phyloP scores from a whole-genome alignment of 2,329 filamentous ascomycete species.

The Penicillium aurantiogriseum region DNA sequence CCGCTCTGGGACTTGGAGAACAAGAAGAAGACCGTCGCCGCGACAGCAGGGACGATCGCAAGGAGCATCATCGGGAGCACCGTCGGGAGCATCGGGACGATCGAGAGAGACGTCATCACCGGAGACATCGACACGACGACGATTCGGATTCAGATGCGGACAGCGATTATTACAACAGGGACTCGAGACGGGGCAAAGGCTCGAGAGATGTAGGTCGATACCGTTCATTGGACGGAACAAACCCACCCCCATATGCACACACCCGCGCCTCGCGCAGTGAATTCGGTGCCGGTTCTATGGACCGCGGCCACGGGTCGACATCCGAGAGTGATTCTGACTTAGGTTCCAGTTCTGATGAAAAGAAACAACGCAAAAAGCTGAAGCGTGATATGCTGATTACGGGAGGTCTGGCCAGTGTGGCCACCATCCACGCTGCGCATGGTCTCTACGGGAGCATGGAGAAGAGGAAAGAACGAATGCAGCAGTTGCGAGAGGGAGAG shows the following conservation, averaged over 20 bases:
- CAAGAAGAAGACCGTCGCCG: slow-evolving; percentile 19
- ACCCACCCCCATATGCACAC: slow-evolving; percentile 24
- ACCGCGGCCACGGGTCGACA: slow-evolving; percentile 11
- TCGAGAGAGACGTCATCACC: slow-evolving; percentile 31
- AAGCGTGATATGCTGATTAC: slow-evolving; percentile 65
- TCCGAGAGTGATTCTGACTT: slow-evolving; percentile 50
- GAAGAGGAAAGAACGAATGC: slow-evolving; percentile 60
- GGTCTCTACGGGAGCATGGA: slow-evolving; percentile 63
- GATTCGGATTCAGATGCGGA: slow-evolving; percentile 45
- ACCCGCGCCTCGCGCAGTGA: slow-evolving; percentile 23
- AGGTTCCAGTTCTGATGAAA: slow-evolving; percentile 62
- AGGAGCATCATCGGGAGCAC: slow-evolving; percentile 6
- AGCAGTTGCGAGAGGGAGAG: slow-evolving; percentile 61
- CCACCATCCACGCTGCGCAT: slow-evolving; percentile 68
- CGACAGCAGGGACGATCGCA: slow-evolving; percentile 18
- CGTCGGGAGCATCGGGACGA: slow-evolving; percentile 18
- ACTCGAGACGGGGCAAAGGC: slow-evolving; percentile 33
- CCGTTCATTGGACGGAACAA: slow-evolving; percentile 27
- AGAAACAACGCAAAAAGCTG: slow-evolving; percentile 62
- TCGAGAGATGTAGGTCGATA: slow-evolving; percentile 48
- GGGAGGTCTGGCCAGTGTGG: slow-evolving; percentile 64
- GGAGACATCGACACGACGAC: slow-evolving; percentile 26
- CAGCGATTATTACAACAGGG: slow-evolving; percentile 33
- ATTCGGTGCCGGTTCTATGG: slow-evolving; percentile 8
- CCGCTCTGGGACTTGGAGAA: slow-evolving; percentile 45